Evolutionary conservation across 345 rosid species (phyloP), one percentile per base, ranked within the genome.

Genomic region (Salix dunnii): DNA sequence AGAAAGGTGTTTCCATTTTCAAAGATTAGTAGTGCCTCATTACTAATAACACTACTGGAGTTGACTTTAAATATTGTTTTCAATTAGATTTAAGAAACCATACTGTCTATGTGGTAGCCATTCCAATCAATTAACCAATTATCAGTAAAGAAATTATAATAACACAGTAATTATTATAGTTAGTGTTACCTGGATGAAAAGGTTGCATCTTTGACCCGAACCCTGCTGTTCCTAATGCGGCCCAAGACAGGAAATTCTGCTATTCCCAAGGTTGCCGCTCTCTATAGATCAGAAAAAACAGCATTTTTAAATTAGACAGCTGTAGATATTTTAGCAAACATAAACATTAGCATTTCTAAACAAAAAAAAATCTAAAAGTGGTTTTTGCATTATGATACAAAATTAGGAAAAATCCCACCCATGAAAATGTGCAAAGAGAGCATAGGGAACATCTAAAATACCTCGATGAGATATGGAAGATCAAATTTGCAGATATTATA

Each of bases 401-500:
- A 76, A 53, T 61, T 14, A 71, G 36, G 71, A 46, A 75, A 40
- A 64, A 18, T 71, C 58, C 18, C 33, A 43, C n/a, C 17, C 67
- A 51, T 20, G 65, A 74, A 42, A 65, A 38, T 64, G 27, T 30
- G 35, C 73, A 25, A n/a, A 18, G 33, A 28, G 71, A 43, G 58
- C 12, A 66, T 25, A 74, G 20, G 58, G 53, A 74, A 80, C 62
- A 74, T 80, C 75, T 66, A 74, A 46, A 69, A 79, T 87, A 96
- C 99, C 99, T 96, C 97, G 42, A 96, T 90, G 77, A 96, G 92
- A 85, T 96, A 96, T 28, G 99, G 99, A 86, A 96, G 82, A 85
- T 96, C 99, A 78, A 96, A 96, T 77, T 93, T 96, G 94, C 99
- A 96, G 79, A 96, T 96, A 81, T 96, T 96, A 77, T 93, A 96